These are phyloP conservation scores for Salisapilia sapeloensis DNA, from an alignment of 352 stramenopile species.

Conservation along the genomic window DNA sequence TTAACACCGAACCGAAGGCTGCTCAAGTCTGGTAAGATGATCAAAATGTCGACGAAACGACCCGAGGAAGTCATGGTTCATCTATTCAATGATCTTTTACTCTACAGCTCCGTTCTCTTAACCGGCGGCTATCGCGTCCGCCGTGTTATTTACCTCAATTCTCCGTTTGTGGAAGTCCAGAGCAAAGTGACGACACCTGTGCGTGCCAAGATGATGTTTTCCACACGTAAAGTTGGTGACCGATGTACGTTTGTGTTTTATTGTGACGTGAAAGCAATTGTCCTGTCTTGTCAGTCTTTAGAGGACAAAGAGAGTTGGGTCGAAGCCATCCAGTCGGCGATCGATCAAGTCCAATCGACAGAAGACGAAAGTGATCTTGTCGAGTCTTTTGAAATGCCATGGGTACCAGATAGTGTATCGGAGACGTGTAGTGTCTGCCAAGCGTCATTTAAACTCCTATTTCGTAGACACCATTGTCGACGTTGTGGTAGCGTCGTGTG, in stretches of 20 bases:
- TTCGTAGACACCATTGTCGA: conserved; percentile 63
- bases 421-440: conserved; percentile 51
- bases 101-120: conserved; percentile 65
- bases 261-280: conserved; percentile 70
- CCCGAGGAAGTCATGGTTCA: conserved; percentile 72
- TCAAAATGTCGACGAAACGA: conserved; percentile 72
- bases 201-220: too few species aligned
- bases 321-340: conserved; percentile 23
- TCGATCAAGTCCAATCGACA: conserved; percentile 28
- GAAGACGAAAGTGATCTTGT: conserved; percentile 9
- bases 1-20: conserved; percentile 46
- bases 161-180: conserved; percentile 52
- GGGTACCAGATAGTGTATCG: conserved; percentile 57
- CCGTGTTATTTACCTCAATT: conserved; percentile 48
- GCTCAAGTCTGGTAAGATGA: conserved; percentile 45
- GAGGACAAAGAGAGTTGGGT: conserved; percentile 38
- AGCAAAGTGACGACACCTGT: conserved; percentile 26
- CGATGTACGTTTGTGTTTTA: conserved; percentile 63
- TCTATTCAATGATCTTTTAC: conserved; percentile 72
- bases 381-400: conserved; percentile 35
- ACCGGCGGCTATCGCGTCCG: conserved; percentile 58
- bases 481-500: conserved; percentile 66
- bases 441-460: conserved; percentile 52
- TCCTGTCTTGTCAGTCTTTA: conserved; percentile 41
- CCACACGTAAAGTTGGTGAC: too few species aligned